Percentiles rank a stretch among this genome's conserved stretches.
Evolutionary conservation across 2,329 filamentous ascomycete species (phyloP).

Genomic region (Xylariaceae sp.): DNA sequence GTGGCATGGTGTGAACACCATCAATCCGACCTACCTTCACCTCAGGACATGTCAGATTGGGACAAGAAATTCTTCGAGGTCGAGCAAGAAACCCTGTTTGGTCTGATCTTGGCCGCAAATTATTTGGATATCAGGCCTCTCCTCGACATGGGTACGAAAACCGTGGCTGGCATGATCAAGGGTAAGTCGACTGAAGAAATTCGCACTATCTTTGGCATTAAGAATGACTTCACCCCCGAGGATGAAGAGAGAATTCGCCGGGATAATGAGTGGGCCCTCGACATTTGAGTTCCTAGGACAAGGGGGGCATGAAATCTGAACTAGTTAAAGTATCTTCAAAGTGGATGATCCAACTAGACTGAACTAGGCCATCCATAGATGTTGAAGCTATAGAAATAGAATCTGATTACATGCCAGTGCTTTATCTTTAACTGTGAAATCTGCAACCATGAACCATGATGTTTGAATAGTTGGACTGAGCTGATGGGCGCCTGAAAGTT

Average conservation of each 20-base stretch:
- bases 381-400: too few relatives aligned
- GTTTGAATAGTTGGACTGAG: too few relatives aligned
- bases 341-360: too few relatives aligned
- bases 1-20: constrained; percentile 97
- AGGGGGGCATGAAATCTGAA: too few relatives aligned
- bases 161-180: constrained; percentile 99
- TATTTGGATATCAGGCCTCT: constrained; percentile 97
- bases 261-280: constrained; percentile 77
- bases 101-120: constrained; percentile 96
- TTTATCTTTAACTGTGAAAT: too few relatives aligned
- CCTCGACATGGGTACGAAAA: constrained; percentile 95
- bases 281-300: too few relatives aligned
- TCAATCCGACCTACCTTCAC: constrained; percentile 28
- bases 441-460: too few relatives aligned
- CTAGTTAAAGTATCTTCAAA: too few relatives aligned
- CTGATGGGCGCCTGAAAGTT: too few relatives aligned
- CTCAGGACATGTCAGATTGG: background rate
- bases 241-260: constrained; percentile 93
- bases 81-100: constrained; percentile 81
- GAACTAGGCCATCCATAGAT: too few relatives aligned
- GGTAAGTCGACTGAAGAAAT: constrained; percentile 98
- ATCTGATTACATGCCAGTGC: too few relatives aligned
- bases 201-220: constrained; percentile 97
- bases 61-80: background rate
- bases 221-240: constrained; percentile 96